Base-by-base conservation (phyloP, 2,329 filamentous ascomycete genomes). In the Onygenales sp. region DNA sequence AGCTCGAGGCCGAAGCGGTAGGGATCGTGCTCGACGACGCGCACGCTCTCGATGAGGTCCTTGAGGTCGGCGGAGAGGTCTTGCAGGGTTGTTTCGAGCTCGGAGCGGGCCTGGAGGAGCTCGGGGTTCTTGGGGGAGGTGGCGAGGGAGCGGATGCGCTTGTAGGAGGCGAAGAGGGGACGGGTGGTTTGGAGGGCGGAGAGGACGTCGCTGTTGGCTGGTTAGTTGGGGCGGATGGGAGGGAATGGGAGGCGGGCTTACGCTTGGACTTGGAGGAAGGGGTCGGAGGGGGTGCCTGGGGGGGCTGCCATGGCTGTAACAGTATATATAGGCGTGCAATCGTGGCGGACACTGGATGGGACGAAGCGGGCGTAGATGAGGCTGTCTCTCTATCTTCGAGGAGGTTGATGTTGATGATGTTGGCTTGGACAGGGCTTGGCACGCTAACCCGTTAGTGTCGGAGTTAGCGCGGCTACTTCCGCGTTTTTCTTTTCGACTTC, bases 161-260 rank as follows among this genome's bases (percentile, higher is more conserved):
- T 81, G 76, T 95, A 98, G 13, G 91, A 96, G 58, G 87, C 85
- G 77, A 96, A 96, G 54, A 96, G 84, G 51, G 91, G 85, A 8
- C 92, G 86, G 51, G 88, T 87, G 11, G 82, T 83, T 59, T 86
- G 80, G 58, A 98, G 84, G 56, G 94, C 87, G 58, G 84, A 75
- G 60, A 95, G 84, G 61, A 97, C 88, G 73, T 98, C 93, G 72
- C 90, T 95, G 67, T 55, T 47, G 31, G 27, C 13, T 47, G 14
- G 48, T 31, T 36, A 21, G 33, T 10, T 14, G 6, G 10, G 49
- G 56, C 56, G 46, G 52, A 58, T 53, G 54, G 58, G 36, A 14
- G 42, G 49, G 46, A 39, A 43, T 21, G 11, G 44, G 49, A 43
- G 47, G 42, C 46, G 50, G 33, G 42, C 68, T 59, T 66, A 74